These are phyloP conservation scores for Apiosordaria backusii DNA, from an alignment of 495 filamentous ascomycete genomes.

Conservation along the genomic window DNA sequence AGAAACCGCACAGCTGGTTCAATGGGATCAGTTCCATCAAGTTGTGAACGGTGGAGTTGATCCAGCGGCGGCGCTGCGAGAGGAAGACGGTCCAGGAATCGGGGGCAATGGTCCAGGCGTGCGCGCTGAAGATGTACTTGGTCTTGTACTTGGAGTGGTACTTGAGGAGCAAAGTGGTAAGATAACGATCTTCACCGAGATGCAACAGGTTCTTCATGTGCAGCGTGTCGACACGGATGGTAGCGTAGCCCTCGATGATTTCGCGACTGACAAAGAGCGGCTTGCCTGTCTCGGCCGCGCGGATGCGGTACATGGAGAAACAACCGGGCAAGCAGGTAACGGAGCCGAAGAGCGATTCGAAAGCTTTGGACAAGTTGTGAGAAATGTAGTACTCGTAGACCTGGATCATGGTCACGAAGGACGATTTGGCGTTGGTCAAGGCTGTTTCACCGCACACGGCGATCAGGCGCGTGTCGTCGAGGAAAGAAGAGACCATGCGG, in stretches of 20 bases:
- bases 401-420: conserved; percentile 96
- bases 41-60: conserved; percentile 99
- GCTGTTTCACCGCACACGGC: conserved; percentile 94
- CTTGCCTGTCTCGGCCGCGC: conserved; percentile 88
- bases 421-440: conserved; percentile 86
- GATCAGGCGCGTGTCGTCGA: conserved; percentile 86
- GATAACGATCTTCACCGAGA: conserved; percentile 89
- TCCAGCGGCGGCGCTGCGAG: conserved; percentile 98
- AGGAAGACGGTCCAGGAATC: conserved; percentile 92
- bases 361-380: conserved; percentile 97
- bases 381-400: conserved; percentile 99
- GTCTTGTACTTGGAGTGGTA: conserved; percentile 92
- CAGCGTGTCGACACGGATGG: conserved; percentile 93
- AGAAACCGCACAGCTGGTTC: conserved; percentile 95
- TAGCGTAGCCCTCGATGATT: conserved; percentile 77
- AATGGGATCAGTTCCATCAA: conserved; percentile 92
- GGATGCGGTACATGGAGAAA: conserved; percentile 97
- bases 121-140: conserved; percentile 88
- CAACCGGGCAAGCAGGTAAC: conserved; percentile 97
- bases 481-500: conserved; percentile 86
- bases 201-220: conserved; percentile 99
- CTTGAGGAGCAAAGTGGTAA: conserved; percentile 93
- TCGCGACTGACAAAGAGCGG: conserved; percentile 93
- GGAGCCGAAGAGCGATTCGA: conserved; percentile 94
- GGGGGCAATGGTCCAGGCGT: conserved; percentile 94